Conservation (phyloP, 2,329 filamentous ascomycete species). For the Chalaropsis ovoidea region DNA sequence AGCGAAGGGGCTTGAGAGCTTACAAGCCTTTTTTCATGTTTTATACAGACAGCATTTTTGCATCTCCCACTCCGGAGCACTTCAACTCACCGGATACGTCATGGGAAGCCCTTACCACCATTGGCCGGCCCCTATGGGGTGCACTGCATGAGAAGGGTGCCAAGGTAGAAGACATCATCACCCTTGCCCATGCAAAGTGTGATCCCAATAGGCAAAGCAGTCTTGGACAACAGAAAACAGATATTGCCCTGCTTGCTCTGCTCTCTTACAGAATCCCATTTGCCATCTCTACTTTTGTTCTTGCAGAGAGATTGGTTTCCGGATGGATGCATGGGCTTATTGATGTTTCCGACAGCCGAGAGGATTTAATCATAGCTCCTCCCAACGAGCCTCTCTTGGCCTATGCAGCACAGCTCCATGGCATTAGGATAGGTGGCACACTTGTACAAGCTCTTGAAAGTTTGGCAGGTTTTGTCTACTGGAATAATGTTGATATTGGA, state of each 20-base stretch:
- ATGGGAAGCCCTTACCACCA: not conserved
- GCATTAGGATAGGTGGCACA: not conserved
- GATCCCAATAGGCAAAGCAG: too few species aligned
- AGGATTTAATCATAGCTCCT: not conserved
- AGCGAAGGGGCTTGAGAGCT: not conserved
- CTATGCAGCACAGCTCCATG: not conserved
- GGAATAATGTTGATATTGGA: not conserved
- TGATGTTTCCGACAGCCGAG: not conserved
- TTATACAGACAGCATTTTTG: not conserved
- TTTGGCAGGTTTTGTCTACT: not conserved
- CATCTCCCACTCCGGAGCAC: not conserved
- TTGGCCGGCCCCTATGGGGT: not conserved
- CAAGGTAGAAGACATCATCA: too few species aligned
- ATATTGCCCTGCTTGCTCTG: not conserved
- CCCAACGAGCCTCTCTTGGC: not conserved
- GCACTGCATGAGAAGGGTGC: not conserved
- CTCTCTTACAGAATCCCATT: not conserved
- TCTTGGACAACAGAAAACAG: not conserved
- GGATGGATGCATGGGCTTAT: not conserved
- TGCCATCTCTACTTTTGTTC: not conserved
- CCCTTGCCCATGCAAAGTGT: too few species aligned
- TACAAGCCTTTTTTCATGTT: not conserved
- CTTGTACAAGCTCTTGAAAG: not conserved
- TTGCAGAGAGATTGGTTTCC: not conserved
- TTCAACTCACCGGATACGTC: not conserved